Evolutionary conservation across 2,329 filamentous ascomycete genomes (phyloP).

Genomic region (Coleophoma crateriformis): DNA sequence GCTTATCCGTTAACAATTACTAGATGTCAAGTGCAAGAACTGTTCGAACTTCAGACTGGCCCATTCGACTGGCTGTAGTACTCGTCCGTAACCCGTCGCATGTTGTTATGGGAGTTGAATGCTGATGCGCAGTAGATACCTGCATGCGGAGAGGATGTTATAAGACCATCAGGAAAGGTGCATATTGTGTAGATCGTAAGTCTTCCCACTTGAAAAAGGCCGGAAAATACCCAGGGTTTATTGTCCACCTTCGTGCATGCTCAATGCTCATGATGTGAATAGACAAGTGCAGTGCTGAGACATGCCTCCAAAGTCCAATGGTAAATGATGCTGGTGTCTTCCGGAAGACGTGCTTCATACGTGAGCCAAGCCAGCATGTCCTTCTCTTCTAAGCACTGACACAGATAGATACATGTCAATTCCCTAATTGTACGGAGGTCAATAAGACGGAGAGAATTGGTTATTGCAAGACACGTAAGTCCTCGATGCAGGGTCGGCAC

Average conservation of each 20-base stretch:
- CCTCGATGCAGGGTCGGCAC: background rate
- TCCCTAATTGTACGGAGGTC: background rate
- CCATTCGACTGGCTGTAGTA: background rate
- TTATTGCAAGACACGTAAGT: background rate
- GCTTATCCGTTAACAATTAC: background rate
- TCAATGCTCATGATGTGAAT: background rate
- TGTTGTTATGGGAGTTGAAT: background rate
- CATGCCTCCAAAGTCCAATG: background rate
- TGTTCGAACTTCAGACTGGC: background rate
- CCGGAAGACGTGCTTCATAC: slow-evolving; percentile 1
- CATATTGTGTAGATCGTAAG: slow-evolving; percentile 1
- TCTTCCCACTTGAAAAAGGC: background rate
- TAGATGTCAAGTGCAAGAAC: slow-evolving; percentile 1
- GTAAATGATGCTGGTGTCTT: background rate
- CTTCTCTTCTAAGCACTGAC: background rate
- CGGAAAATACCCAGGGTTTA: no score
- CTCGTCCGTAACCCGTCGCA: background rate
- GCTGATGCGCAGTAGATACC: background rate
- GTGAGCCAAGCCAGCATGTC: background rate
- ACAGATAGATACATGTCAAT: background rate
- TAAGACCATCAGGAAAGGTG: background rate
- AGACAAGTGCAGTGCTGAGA: slow-evolving; percentile 1
- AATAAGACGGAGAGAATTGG: background rate
- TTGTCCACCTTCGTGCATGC: no score
- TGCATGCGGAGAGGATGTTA: background rate